phyloP scores from a whole-genome alignment of 352 stramenopile species.

The Phytophthora macrochlamydospora region DNA sequence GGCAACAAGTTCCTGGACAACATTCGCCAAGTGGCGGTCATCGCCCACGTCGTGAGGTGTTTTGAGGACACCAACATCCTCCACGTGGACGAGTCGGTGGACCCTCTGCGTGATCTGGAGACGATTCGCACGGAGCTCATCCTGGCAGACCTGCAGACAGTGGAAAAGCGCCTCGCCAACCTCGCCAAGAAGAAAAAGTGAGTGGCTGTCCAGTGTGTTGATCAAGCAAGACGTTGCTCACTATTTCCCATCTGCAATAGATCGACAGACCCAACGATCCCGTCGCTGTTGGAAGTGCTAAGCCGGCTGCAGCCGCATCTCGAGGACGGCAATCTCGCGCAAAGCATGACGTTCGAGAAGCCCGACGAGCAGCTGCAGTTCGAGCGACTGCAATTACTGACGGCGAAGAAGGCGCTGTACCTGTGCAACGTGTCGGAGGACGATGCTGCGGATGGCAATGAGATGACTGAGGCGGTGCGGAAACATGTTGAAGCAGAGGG shows the following conservation, averaged over 20 bases:
- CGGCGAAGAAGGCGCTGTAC: constrained; percentile 96
- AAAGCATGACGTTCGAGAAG: constrained; percentile 63
- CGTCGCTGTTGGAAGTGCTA: constrained; percentile 59
- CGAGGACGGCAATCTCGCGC: constrained; percentile 80
- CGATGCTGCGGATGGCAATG: constrained; percentile 94
- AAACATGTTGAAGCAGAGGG: constrained; percentile 71
- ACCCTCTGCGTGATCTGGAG: constrained; percentile 97
- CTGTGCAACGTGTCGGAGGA: constrained; percentile 97
- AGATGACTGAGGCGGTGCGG: constrained; percentile 87
- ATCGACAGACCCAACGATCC: constrained; percentile 60
- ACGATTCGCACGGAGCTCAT: constrained; percentile 98
- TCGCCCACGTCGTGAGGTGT: constrained; percentile 94
- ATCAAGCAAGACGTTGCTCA: too few relatives aligned
- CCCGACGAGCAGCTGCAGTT: constrained; percentile 89
- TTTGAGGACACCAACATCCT: constrained; percentile 99
- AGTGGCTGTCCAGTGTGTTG: not conserved
- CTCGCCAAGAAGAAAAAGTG: constrained; percentile 85
- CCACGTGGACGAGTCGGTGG: constrained; percentile 95
- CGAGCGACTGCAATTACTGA: constrained; percentile 84
- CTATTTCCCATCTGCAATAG: constrained; percentile 19
- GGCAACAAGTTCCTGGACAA: constrained; percentile 90
- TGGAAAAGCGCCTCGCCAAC: constrained; percentile 69
- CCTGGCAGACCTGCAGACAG: constrained; percentile 87
- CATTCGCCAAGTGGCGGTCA: constrained; percentile 86
- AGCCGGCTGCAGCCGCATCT: constrained; percentile 73